Evolutionary conservation across 345 rosid species (phyloP).

Genomic region (Physaria fendleri): DNA sequence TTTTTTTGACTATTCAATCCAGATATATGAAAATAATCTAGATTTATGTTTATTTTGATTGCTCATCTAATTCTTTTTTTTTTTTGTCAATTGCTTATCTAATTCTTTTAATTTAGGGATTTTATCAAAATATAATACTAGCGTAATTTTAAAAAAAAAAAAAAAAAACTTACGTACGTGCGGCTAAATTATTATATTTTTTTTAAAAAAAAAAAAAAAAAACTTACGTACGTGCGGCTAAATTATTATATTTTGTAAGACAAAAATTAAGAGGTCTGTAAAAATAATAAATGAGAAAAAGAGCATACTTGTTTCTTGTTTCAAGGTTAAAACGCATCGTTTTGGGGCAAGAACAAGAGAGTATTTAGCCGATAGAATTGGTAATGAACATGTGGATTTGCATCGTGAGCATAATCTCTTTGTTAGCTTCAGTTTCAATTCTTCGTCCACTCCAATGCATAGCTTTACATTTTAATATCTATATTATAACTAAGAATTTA

Average conservation of each 20-base stretch:
- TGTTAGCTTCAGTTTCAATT: constrained; percentile 5
- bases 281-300: not conserved
- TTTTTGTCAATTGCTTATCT: not conserved
- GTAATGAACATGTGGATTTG: constrained; percentile 24
- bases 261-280: not conserved
- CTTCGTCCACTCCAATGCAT: constrained; percentile 24
- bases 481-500: not conserved
- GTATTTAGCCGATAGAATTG: constrained; percentile 25
- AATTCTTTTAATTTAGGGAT: not conserved
- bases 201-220: not conserved
- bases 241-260: not conserved
- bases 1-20: constrained; percentile 7
- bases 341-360: constrained; percentile 12
- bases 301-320: constrained; percentile 2
- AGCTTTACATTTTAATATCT: not conserved
- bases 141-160: too few species aligned
- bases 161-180: too few species aligned
- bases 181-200: not conserved
- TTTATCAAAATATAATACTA: not conserved
- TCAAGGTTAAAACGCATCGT: constrained; percentile 21
- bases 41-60: not conserved
- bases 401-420: constrained; percentile 30
- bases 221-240: constrained; percentile 4
- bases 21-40: not conserved
- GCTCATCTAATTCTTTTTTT: not conserved